Conservation (phyloP, 345 rosid species). For the Rhizophora mangle region DNA sequence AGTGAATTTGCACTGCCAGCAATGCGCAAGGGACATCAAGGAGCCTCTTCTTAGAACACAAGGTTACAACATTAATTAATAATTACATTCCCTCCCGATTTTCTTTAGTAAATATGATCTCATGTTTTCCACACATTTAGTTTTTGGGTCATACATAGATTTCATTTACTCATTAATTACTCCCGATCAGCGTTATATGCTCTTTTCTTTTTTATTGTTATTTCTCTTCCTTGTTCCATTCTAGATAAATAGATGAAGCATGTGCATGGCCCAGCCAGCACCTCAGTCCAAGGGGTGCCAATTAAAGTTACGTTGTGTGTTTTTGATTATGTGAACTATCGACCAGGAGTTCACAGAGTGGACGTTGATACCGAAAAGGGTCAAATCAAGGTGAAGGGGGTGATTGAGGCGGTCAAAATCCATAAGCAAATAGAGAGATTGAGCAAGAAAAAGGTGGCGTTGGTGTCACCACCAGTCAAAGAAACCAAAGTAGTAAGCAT, state of each 20-base stretch:
- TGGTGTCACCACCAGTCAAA: conserved; percentile 55
- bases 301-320: no score
- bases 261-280: no score
- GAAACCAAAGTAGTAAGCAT: conserved; percentile 47
- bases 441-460: conserved; percentile 64
- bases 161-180: no score
- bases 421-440: conserved; percentile 58
- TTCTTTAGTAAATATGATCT: no score
- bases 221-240: no score
- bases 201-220: no score
- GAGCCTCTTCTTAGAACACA: conserved; percentile 55
- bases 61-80: conserved; percentile 26
- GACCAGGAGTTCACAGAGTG: conserved; percentile 64
- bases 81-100: background rate
- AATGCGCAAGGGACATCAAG: conserved; percentile 63
- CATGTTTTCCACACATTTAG: no score
- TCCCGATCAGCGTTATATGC: no score
- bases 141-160: no score
- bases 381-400: conserved; percentile 75
- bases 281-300: no score
- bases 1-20: conserved; percentile 76
- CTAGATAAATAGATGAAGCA: no score
- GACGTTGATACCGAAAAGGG: conserved; percentile 51
- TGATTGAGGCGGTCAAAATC: conserved; percentile 47
- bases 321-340: background rate